Evolutionary conservation across 1,284 basidiomycete species (phyloP).

Genomic region (Moesziomyces sp.): DNA sequence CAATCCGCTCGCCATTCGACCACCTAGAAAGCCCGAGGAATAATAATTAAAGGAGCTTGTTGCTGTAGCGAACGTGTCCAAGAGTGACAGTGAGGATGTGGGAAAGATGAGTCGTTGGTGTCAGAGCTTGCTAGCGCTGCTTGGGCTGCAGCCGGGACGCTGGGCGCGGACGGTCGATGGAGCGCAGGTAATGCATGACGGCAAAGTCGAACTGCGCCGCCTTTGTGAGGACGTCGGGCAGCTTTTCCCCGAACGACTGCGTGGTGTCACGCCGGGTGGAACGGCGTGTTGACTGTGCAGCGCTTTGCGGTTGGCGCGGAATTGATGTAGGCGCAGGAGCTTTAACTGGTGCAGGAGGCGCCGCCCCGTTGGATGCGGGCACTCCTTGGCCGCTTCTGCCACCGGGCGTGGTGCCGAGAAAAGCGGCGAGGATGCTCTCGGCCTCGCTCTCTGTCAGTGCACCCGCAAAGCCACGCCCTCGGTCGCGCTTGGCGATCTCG

Average conservation of each 20-base stretch:
- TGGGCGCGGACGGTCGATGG: slow-evolving; percentile 26
- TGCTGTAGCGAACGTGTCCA: too few relatives aligned
- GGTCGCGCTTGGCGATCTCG: slow-evolving; percentile 3
- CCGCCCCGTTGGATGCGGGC: background rate
- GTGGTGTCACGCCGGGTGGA: slow-evolving; percentile 25
- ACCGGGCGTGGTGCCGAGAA: slow-evolving; percentile 27
- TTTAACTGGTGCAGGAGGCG: background rate
- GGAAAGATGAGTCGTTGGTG: too few relatives aligned
- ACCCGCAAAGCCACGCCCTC: slow-evolving; percentile 4
- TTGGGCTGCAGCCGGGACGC: background rate
- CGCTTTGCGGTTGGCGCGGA: background rate
- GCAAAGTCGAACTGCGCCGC: slow-evolving; percentile 30
- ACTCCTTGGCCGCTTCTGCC: slow-evolving; percentile 7
- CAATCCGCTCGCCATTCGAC: too few relatives aligned
- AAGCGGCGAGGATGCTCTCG: slow-evolving; percentile 34
- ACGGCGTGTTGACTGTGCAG: slow-evolving; percentile 17
- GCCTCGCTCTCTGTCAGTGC: slow-evolving; percentile 41
- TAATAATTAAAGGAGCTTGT: background rate
- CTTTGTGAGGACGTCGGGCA: slow-evolving; percentile 30
- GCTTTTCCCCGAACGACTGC: slow-evolving; percentile 43
- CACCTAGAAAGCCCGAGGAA: too few relatives aligned
- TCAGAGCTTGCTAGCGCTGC: background rate
- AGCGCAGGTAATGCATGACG: slow-evolving; percentile 35
- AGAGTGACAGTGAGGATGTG: too few relatives aligned
- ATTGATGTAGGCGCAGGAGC: background rate